These are phyloP conservation scores for Orbilia blumenaviensis DNA, from an alignment of 2,329 filamentous ascomycete genomes.

Conservation along the genomic window DNA sequence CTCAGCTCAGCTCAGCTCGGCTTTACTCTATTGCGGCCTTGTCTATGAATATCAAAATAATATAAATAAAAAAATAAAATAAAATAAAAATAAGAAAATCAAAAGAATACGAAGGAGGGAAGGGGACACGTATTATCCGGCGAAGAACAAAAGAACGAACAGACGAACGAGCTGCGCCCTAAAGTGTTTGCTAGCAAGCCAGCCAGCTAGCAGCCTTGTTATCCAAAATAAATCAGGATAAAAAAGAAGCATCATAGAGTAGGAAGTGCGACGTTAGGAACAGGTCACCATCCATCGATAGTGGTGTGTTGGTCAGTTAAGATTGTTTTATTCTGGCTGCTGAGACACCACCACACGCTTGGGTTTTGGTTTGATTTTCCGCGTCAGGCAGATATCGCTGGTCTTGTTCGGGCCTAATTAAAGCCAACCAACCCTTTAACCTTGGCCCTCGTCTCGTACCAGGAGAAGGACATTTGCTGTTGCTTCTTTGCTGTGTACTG, in stretches of 20 bases:
- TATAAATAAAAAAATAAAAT: background rate
- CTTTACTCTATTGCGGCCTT: no score
- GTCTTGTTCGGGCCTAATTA: constrained; percentile 29
- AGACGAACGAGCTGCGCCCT: background rate
- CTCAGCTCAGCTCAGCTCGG: constrained; percentile 15
- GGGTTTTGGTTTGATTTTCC: background rate
- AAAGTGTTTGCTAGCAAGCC: background rate
- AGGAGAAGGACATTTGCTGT: background rate
- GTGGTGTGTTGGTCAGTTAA: constrained; percentile 33
- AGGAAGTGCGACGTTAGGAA: background rate
- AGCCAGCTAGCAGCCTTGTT: constrained; percentile 23
- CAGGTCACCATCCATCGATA: constrained; percentile 39
- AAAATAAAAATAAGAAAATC: background rate
- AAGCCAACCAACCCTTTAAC: constrained; percentile 2
- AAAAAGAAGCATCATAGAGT: no score
- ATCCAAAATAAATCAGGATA: constrained; percentile 1
- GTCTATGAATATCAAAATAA: no score
- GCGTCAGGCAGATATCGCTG: constrained; percentile 16
- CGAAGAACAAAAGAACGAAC: no score
- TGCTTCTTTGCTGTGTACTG: no score
- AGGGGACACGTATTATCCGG: constrained; percentile 4
- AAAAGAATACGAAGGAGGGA: background rate
- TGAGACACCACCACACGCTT: constrained; percentile 27
- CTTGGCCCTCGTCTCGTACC: background rate
- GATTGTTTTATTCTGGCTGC: constrained; percentile 11